Conservation (phyloP, 345 rosid genomes). For the Cardamine chenopodiifolia region DNA sequence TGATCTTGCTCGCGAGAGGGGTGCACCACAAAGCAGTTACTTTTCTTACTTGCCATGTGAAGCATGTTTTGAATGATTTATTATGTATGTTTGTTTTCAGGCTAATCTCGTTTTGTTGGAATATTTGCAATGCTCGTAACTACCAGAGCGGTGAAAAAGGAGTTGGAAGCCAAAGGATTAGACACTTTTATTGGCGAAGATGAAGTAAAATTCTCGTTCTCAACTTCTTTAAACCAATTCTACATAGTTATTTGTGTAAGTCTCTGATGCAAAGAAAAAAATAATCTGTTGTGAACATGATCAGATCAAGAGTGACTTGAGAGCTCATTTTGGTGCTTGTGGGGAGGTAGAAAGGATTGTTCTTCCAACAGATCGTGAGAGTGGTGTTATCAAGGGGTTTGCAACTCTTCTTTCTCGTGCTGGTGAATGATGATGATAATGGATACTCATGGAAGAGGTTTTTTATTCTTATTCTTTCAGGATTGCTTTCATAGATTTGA, state of each 20-base stretch:
- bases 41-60: not conserved
- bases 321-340: conserved; percentile 63
- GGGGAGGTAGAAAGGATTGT: conserved; percentile 63
- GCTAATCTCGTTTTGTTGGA: not conserved
- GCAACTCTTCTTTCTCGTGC: conserved; percentile 32
- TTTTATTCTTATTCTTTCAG: conserved; percentile 44
- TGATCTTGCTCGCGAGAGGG: conserved; percentile 64
- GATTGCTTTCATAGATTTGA: conserved; percentile 68
- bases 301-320: conserved; percentile 57
- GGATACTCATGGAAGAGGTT: not conserved
- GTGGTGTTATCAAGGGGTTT: conserved; percentile 68
- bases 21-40: conserved; percentile 62
- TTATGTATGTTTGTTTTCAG: not conserved
- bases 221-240: conserved; percentile 4
- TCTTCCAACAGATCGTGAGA: conserved; percentile 63
- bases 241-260: not conserved
- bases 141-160: conserved; percentile 51
- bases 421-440: not conserved
- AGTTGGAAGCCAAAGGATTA: conserved; percentile 52
- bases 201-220: conserved; percentile 48
- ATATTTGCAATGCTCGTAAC: conserved; percentile 38
- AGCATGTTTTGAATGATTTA: not conserved
- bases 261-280: not conserved
- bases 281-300: conserved; percentile 38
- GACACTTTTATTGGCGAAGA: conserved; percentile 49